phyloP scores from a whole-genome alignment of 2,329 filamentous ascomycete species.

The Pestalotiopsis sp. region DNA sequence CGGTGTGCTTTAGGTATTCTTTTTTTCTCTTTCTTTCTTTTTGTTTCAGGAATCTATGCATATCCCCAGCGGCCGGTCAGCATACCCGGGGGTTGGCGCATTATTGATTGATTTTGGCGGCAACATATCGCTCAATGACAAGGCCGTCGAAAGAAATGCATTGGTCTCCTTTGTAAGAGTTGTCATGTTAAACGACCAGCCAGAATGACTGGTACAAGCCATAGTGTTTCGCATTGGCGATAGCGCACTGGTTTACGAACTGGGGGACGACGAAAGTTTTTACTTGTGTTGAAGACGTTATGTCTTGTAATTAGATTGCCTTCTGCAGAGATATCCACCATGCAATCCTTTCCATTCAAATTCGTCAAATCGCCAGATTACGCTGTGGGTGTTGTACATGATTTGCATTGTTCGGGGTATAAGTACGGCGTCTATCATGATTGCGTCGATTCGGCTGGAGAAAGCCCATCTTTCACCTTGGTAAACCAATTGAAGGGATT shows the following conservation, averaged over 20 bases:
- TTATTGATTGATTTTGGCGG: constrained; percentile 10
- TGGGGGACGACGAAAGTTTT: not conserved
- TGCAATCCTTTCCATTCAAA: not conserved
- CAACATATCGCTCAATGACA: not conserved
- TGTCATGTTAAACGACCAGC: not conserved
- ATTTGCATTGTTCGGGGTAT: not conserved
- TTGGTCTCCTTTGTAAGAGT: constrained; percentile 14
- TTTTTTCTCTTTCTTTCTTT: constrained; percentile 23
- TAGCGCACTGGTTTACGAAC: not conserved
- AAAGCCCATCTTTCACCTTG: constrained; percentile 50
- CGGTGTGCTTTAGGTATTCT: constrained; percentile 11
- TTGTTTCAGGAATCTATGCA: constrained; percentile 29
- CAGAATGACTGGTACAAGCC: constrained; percentile 2
- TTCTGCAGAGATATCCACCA: constrained; percentile 11
- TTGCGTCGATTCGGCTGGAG: constrained; percentile 22
- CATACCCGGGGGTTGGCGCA: constrained; percentile 22
- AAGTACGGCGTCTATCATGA: not conserved
- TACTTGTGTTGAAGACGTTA: not conserved
- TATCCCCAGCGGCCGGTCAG: constrained; percentile 22
- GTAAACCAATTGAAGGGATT: constrained; percentile 53
- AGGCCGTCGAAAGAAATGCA: not conserved
- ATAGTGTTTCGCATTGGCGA: not conserved
- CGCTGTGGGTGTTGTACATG: not conserved
- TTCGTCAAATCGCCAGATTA: not conserved
- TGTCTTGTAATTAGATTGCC: constrained; percentile 13